phyloP scores from a whole-genome alignment of 306 rosid species.

The Pachyrhizus erosus region DNA sequence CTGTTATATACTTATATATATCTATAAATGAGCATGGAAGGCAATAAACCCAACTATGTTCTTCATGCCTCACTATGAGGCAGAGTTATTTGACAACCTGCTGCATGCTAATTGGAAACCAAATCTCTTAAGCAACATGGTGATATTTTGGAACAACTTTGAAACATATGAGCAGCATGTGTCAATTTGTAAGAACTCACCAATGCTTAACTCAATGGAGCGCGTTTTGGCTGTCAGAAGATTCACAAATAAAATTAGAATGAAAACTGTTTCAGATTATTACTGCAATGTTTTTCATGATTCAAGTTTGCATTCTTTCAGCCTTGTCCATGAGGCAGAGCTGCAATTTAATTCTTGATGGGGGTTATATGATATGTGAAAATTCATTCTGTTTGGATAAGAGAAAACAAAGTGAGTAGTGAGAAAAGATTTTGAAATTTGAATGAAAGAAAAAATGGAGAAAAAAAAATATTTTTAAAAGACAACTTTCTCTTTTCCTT shows the following conservation, averaged over 20 bases:
- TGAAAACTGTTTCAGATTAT: slow-evolving; percentile 64
- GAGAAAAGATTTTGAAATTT: too few relatives aligned
- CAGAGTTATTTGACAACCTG: slow-evolving; percentile 75
- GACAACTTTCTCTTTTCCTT: too few relatives aligned
- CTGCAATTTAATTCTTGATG: slow-evolving; percentile 50
- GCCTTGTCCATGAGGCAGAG: slow-evolving; percentile 48
- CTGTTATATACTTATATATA: too few relatives aligned
- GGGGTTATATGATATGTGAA: not conserved
- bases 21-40: slow-evolving; percentile 73
- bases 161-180: slow-evolving; percentile 65
- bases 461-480: too few relatives aligned
- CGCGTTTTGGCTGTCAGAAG: slow-evolving; percentile 55
- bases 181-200: slow-evolving; percentile 57
- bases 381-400: too few relatives aligned
- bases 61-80: slow-evolving; percentile 92
- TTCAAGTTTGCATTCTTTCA: slow-evolving; percentile 88
- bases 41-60: slow-evolving; percentile 63
- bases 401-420: too few relatives aligned
- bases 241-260: slow-evolving; percentile 58
- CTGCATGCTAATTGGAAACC: slow-evolving; percentile 73
- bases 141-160: slow-evolving; percentile 80
- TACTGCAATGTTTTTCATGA: slow-evolving; percentile 79
- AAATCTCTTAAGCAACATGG: slow-evolving; percentile 57
- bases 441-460: too few relatives aligned
- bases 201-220: slow-evolving; percentile 46